A percentile compares a stretch with the other conserved stretches of the same genome.
Conservation (phyloP, 2,329 filamentous ascomycete species). For the Chaetomium olivaceum region DNA sequence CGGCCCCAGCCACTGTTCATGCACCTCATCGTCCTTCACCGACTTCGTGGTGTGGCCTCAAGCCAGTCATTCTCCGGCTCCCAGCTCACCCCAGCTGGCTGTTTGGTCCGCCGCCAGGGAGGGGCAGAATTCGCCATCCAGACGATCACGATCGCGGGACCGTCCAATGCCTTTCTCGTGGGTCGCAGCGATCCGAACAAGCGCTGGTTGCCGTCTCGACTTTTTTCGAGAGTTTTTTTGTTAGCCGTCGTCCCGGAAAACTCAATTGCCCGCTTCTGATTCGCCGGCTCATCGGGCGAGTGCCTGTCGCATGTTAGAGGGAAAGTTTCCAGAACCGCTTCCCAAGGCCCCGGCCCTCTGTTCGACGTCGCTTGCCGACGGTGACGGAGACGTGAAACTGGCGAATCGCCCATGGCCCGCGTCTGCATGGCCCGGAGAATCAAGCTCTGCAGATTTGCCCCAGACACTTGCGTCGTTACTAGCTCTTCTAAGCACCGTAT, state of each 20-base stretch:
- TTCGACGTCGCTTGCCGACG: slow-evolving; percentile 22
- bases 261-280: slow-evolving; percentile 35
- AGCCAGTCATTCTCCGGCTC: slow-evolving; percentile 35
- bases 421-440: slow-evolving; percentile 24
- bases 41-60: slow-evolving; percentile 42
- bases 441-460: slow-evolving; percentile 21
- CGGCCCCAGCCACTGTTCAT: slow-evolving; percentile 45
- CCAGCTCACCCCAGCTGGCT: slow-evolving; percentile 12
- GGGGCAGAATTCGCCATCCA: slow-evolving; percentile 18
- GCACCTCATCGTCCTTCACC: slow-evolving; percentile 49
- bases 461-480: slow-evolving; percentile 15
- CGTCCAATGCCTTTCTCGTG: slow-evolving; percentile 7
- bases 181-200: slow-evolving; percentile 17
- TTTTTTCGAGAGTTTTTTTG: slow-evolving; percentile 19
- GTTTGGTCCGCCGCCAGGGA: slow-evolving; percentile 8
- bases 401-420: slow-evolving; percentile 32
- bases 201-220: slow-evolving; percentile 27
- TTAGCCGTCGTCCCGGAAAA: slow-evolving; percentile 30
- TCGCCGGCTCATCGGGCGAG: slow-evolving; percentile 26
- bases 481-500: slow-evolving; percentile 6
- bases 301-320: slow-evolving; percentile 11
- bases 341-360: slow-evolving; percentile 2
- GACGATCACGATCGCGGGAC: slow-evolving; percentile 11
- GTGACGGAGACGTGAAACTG: slow-evolving; percentile 26
- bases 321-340: slow-evolving; percentile 27